phyloP scores from a whole-genome alignment of 176 grass and related monocot species.

The Chrysopogon serrulatus region DNA sequence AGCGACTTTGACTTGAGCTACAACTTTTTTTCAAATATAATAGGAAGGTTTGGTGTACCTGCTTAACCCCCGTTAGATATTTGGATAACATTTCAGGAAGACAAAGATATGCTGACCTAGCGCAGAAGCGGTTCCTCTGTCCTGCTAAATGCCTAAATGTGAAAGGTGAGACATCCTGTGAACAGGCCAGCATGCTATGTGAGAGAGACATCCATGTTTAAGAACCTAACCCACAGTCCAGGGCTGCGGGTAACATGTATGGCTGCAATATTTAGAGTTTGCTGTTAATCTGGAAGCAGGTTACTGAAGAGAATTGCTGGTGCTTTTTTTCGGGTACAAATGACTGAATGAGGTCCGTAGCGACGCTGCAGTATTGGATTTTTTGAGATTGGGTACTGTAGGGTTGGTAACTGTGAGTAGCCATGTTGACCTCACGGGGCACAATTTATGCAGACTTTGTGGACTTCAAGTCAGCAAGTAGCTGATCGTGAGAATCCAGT shows the following conservation, averaged over 20 bases:
- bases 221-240: not conserved
- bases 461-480: slow-evolving; percentile 12
- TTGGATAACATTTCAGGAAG: slow-evolving; percentile 25
- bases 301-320: not conserved
- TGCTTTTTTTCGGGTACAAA: not conserved
- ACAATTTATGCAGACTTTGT: slow-evolving; percentile 2
- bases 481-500: not conserved
- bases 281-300: slow-evolving; percentile 2
- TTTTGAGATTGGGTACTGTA: not conserved
- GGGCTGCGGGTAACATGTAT: not conserved
- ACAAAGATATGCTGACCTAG: slow-evolving; percentile 24
- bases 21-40: not conserved
- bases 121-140: slow-evolving; percentile 23
- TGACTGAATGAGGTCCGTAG: not conserved
- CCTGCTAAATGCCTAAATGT: slow-evolving; percentile 25
- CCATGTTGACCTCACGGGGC: not conserved
- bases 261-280: slow-evolving; percentile 20
- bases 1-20: slow-evolving; percentile 24
- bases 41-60: slow-evolving; percentile 18
- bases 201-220: slow-evolving; percentile 14
- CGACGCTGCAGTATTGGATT: not conserved
- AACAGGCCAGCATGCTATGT: slow-evolving; percentile 25
- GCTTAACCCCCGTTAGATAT: not conserved
- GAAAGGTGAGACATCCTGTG: slow-evolving; percentile 1
- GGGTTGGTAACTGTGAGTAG: not conserved